Conservation (phyloP, 495 filamentous ascomycete species). For the Jackrogersella minutella region DNA sequence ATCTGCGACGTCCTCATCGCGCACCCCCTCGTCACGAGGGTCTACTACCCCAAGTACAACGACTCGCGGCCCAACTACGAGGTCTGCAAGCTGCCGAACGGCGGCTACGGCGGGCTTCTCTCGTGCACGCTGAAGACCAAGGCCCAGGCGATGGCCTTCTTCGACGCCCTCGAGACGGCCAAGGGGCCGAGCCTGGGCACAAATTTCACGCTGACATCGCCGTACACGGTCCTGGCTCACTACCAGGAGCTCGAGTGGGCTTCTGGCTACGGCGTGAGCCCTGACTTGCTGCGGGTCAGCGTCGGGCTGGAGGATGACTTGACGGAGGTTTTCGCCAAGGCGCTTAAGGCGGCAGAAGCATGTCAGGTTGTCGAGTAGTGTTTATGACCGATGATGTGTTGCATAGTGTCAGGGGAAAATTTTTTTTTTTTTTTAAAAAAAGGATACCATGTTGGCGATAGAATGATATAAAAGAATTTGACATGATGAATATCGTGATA, state of each 20-base stretch:
- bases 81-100: conserved; percentile 71
- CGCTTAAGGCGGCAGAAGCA: conserved; percentile 57
- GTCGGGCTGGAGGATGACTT: conserved; percentile 87
- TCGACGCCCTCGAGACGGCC: conserved; percentile 82
- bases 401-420: neutral
- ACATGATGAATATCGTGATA: neutral
- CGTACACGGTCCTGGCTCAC: conserved; percentile 91
- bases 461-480: neutral
- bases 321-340: conserved; percentile 54
- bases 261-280: conserved; percentile 77
- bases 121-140: conserved; percentile 78
- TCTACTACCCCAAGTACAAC: conserved; percentile 87
- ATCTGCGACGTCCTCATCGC: conserved; percentile 72
- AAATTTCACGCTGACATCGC: conserved; percentile 91
- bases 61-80: conserved; percentile 78
- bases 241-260: conserved; percentile 94
- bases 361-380: conserved; percentile 17
- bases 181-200: conserved; percentile 97
- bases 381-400: neutral
- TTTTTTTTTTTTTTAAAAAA: too few relatives aligned
- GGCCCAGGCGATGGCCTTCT: conserved; percentile 80
- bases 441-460: neutral
- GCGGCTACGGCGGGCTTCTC: conserved; percentile 91
- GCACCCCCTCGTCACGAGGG: conserved; percentile 71
- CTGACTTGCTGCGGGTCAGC: conserved; percentile 82